Base-by-base conservation (phyloP, 306 rosid species). In the Ormosia emarginata region DNA sequence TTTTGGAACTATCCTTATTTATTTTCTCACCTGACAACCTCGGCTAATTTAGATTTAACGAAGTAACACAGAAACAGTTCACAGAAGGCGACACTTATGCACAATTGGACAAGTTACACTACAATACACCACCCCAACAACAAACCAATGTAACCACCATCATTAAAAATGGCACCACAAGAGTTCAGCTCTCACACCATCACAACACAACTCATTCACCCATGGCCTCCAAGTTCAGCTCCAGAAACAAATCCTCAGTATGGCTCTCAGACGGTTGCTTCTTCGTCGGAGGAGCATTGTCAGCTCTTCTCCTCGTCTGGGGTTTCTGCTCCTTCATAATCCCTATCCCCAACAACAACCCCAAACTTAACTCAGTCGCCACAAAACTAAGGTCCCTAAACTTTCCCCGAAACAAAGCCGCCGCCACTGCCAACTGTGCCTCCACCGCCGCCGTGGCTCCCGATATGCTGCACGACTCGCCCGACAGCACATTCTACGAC, bases 401-500 rank as follows among this genome's bases (percentile, higher is more conserved):
- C 14, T 33, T 58, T n/a, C 18, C 62, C 53, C 33, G 71, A 10
- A 14, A 24, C 24, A 24, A 24, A 0, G 24, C 5, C 47, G 8
- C 2, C 47, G 2, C 10, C n/a, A 3, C 53, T 4, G 7, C 7
- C 18, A n/a, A n/a, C n/a, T n/a, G n/a, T n/a, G 8, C 2, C 47
- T 0, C 10, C n/a, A 3, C 53, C 7, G 7, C 7, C 18, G 10
- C 72, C 15, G 68, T n/a, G 2, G n/a, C 59, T 11, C 30, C 46
- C 10, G 43, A 62, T 14, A 33, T 3, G 3, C 41, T 62, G 3
- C 4, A 79, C 14, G 98, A 90, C 87, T 49, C 93, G 7, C 67
- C 77, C 6, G 84, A 82, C 13, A 58, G 13, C 1, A 89, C 86
- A 17, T 88, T 91, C 83, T 90, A 93, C 47, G 97, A 90, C 49